Percentiles rank a stretch among this genome's conserved stretches.
phyloP scores from a whole-genome alignment of 371 early-diverging fungal genomes.

The Rhizopus arrhizus region DNA sequence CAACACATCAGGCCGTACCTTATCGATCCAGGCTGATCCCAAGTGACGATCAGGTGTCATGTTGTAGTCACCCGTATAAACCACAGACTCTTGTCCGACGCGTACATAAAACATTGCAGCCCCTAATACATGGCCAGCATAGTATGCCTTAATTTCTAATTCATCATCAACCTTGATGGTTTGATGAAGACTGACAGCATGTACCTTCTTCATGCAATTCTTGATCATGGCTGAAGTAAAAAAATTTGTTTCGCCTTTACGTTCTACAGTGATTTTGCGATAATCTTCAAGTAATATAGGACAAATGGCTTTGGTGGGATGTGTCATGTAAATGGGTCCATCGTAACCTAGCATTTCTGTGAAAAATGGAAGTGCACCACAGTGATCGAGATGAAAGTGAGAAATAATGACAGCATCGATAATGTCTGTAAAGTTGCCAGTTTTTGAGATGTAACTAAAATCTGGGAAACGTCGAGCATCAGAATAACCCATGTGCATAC shows the following conservation, averaged over 20 bases:
- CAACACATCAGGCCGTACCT: slow-evolving; percentile 84
- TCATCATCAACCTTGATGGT: slow-evolving; percentile 82
- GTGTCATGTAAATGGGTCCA: slow-evolving; percentile 97
- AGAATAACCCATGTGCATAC: slow-evolving; percentile 98
- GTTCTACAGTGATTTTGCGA: slow-evolving; percentile 85
- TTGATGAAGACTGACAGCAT: slow-evolving; percentile 87
- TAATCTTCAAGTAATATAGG: slow-evolving; percentile 93
- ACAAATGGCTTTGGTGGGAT: slow-evolving; percentile 94
- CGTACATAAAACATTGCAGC: slow-evolving; percentile 95
- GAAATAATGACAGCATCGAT: slow-evolving; percentile 92
- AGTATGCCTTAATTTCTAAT: slow-evolving; percentile 88
- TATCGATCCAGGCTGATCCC: slow-evolving; percentile 93
- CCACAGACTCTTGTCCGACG: slow-evolving; percentile 79
- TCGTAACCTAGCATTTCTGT: slow-evolving; percentile 94
- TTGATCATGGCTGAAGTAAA: slow-evolving; percentile 85
- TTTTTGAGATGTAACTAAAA: slow-evolving; percentile 90
- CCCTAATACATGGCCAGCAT: slow-evolving; percentile 98
- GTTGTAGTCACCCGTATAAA: slow-evolving; percentile 98
- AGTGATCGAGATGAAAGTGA: slow-evolving; percentile 98
- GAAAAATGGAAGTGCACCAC: slow-evolving; percentile 95
- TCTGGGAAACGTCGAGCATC: slow-evolving; percentile 98
- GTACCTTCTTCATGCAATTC: slow-evolving; percentile 90
- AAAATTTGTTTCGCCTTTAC: slow-evolving; percentile 85
- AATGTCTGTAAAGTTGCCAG: slow-evolving; percentile 80
- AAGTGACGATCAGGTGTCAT: slow-evolving; percentile 97